Base-by-base conservation (phyloP, 1,284 basidiomycete genomes). In the Neotropicomus parvogracilis region DNA sequence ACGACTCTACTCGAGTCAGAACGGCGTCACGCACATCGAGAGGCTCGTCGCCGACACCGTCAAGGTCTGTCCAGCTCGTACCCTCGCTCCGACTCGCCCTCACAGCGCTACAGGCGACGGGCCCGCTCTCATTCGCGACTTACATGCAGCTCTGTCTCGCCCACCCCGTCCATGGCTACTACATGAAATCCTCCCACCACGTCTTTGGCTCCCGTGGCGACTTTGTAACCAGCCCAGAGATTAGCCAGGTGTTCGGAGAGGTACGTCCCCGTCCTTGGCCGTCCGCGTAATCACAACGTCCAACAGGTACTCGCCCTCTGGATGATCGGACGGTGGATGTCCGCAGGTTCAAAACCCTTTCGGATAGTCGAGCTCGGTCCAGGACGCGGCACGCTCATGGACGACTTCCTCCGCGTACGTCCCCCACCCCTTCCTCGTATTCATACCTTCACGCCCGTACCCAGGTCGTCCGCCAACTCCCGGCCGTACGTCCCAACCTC, bases 191-290 rank as follows among this genome's bases (percentile, higher is more conserved):
- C 0, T 57, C 68, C 5, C 75, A 85, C 50, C 76, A 83, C 33
- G 86, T 98, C 3, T 91, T 99, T 60, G 97, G 97, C 10, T 60
- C 80, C 0, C 75, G 78, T 29, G 97, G 97, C 3, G 97, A 99
- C 71, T 99, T 99, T 61, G 88, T 92, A 33, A 99, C 97, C 1
- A 93, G 88, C 54, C 97, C 97, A 2, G 97, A 99, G 65, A 97
- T 99, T 46, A 91, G 84, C 58, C 95, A 98, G 66, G 82, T 93
- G 0, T 99, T 99, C 67, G 97, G 97, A 54, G 95, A 99, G 82
- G 93, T 94, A 62, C 51, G 78, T 63, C 29, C 12, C 12, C 36
- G 19, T 41, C 40, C 44, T 41, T 48, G 10, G 24, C 3, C n/a
- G 12, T 36, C 3, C 9, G 2, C 21, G 10, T 27, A 4, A 54